phyloP scores from a whole-genome alignment of 164 flowering plant genomes.

The Piper longum region DNA sequence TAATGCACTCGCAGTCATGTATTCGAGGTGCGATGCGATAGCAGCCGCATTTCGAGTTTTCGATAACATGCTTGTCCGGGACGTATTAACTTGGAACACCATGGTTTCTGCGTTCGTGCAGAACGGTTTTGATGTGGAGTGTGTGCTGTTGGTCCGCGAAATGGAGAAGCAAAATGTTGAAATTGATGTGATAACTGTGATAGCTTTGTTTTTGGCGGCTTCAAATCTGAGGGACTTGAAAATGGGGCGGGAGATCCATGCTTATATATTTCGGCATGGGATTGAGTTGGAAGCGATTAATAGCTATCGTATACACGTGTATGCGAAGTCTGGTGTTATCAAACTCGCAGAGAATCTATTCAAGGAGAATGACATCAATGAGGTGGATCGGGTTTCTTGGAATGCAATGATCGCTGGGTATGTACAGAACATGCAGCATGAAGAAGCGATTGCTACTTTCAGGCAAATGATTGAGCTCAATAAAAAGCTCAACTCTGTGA shows the following conservation, averaged over 20 bases:
- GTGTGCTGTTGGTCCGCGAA: constrained; percentile 57
- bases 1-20: constrained; percentile 64
- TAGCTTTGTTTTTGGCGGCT: constrained; percentile 73
- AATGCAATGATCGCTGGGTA: constrained; percentile 77
- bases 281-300: constrained; percentile 71
- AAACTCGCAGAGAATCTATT: constrained; percentile 34
- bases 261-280: constrained; percentile 54
- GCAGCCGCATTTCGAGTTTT: constrained; percentile 45
- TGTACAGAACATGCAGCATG: constrained; percentile 46
- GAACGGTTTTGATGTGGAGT: constrained; percentile 70
- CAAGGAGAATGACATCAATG: constrained; percentile 9
- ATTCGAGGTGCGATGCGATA: constrained; percentile 60
- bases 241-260: constrained; percentile 74
- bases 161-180: constrained; percentile 59
- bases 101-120: constrained; percentile 69
- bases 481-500: constrained; percentile 53
- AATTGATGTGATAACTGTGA: constrained; percentile 54
- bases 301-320: constrained; percentile 82
- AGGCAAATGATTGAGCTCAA: constrained; percentile 42
- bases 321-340: constrained; percentile 68
- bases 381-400: constrained; percentile 78
- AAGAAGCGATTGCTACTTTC: constrained; percentile 38
- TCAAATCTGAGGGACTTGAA: constrained; percentile 52
- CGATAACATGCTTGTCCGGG: constrained; percentile 56
- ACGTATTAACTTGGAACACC: constrained; percentile 85